Conservation (phyloP, 2,329 filamentous ascomycete genomes). For the Bipolaris oryzae region DNA sequence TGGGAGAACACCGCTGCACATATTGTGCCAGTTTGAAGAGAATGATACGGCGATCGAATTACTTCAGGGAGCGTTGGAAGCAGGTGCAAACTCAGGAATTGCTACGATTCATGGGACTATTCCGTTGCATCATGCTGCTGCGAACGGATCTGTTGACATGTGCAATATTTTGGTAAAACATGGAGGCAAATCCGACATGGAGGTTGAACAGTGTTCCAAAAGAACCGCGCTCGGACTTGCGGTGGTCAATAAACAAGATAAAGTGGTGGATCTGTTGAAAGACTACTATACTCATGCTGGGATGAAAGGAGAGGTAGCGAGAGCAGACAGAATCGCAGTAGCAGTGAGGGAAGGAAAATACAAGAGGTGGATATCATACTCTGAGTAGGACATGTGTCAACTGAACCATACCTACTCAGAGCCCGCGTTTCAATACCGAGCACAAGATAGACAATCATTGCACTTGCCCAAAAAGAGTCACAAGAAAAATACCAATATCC, state of each 20-base stretch:
- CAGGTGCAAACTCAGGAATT: slow-evolving; percentile 3
- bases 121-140: slow-evolving; percentile 23
- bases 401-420: too few species aligned
- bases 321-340: neutral
- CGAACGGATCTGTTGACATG: neutral
- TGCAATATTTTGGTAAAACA: slow-evolving; percentile 1
- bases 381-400: too few species aligned
- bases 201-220: fast-evolving
- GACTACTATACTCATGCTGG: neutral
- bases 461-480: too few species aligned
- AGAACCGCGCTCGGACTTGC: neutral
- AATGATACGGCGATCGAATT: neutral
- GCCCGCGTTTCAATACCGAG: too few species aligned
- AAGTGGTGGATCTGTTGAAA: neutral
- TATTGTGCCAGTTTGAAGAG: slow-evolving; percentile 1
- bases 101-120: slow-evolving; percentile 7
- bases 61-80: neutral
- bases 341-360: neutral
- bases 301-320: neutral
- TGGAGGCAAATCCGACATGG: neutral
- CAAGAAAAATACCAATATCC: too few species aligned
- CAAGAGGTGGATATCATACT: too few species aligned
- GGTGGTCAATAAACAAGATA: neutral
- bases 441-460: too few species aligned
- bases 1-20: slow-evolving; percentile 15